Percentiles rank a stretch among this genome's conserved stretches.
These are phyloP conservation scores for Ophiostoma novo-ulmi DNA, from an alignment of 2,329 filamentous ascomycete genomes.

Conservation along the genomic window DNA sequence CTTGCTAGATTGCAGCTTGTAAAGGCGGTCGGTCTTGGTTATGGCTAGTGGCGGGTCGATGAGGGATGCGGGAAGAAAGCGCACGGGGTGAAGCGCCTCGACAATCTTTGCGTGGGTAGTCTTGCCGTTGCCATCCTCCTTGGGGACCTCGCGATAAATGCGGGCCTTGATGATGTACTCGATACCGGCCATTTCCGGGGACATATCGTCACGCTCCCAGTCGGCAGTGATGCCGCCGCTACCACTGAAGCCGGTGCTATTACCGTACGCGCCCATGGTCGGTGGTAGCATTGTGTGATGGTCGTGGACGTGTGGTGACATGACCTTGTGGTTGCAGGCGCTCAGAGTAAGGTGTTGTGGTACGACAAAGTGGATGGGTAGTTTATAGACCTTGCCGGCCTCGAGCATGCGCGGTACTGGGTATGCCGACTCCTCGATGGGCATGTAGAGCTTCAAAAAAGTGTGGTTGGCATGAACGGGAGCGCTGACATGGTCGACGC, in stretches of 20 bases:
- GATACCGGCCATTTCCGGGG: constrained; percentile 51
- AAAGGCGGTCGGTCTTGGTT: constrained; percentile 42
- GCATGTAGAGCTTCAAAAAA: constrained; percentile 54
- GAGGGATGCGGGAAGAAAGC: constrained; percentile 47
- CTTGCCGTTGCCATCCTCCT: constrained; percentile 21
- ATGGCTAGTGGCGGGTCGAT: constrained; percentile 51
- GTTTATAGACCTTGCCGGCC: constrained; percentile 43
- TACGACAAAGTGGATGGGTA: constrained; percentile 57
- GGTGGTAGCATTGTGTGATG: constrained; percentile 52
- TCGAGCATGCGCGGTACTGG: constrained; percentile 46
- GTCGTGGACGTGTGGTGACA: constrained; percentile 44
- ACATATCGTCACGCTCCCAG: constrained; percentile 52
- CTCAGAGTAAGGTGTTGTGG: constrained; percentile 53
- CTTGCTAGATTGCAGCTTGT: constrained; percentile 49
- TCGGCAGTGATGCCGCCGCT: constrained; percentile 25
- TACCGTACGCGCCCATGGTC: constrained; percentile 39
- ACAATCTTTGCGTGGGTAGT: constrained; percentile 30
- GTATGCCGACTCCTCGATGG: constrained; percentile 44
- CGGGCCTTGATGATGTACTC: constrained; percentile 51
- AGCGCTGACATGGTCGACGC: constrained; percentile 47
- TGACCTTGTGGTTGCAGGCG: constrained; percentile 49
- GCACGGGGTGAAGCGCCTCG: constrained; percentile 38
- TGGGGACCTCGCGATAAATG: constrained; percentile 31
- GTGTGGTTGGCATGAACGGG: constrained; percentile 47
- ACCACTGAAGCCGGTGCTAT: not conserved